Evolutionary conservation across 75 land plant species (phyloP).

Genomic region (Azolla pinnata): DNA sequence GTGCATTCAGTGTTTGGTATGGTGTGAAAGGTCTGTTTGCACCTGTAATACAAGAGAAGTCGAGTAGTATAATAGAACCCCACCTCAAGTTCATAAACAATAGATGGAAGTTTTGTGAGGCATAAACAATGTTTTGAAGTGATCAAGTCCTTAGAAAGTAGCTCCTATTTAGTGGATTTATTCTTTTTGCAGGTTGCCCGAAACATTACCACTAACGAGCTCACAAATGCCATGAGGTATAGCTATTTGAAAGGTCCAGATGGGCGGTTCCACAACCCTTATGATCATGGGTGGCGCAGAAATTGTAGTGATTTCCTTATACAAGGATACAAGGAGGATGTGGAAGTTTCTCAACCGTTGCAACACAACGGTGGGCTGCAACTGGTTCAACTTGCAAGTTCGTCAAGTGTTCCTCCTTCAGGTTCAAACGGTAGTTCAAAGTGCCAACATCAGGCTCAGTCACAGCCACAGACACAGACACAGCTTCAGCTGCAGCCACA

Average conservation of each 20-base stretch:
- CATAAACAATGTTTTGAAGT: no score
- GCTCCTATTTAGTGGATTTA: no score
- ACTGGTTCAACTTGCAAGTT: neutral
- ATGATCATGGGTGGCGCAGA: constrained; percentile 63
- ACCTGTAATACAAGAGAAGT: no score
- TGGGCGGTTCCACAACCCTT: constrained; percentile 76
- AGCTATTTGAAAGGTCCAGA: constrained; percentile 68
- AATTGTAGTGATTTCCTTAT: constrained; percentile 74
- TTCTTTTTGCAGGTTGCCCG: constrained; percentile 77
- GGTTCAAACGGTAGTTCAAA: no score
- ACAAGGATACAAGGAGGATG: constrained; percentile 65
- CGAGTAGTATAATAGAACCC: no score
- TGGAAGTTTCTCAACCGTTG: constrained; percentile 53
- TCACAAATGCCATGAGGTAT: constrained; percentile 64
- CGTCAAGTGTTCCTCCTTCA: neutral
- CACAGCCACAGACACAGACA: no score
- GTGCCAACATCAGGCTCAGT: no score
- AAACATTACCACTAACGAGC: constrained; percentile 88
- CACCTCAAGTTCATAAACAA: no score
- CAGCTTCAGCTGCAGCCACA: neutral
- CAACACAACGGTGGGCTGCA: constrained; percentile 28
- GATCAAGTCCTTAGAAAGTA: no score
- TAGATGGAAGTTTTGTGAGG: no score
- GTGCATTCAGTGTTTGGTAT: no score
- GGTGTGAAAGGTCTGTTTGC: no score